Base-by-base conservation (phyloP, 805 yeast species). In the Danielia oregonensis region DNA sequence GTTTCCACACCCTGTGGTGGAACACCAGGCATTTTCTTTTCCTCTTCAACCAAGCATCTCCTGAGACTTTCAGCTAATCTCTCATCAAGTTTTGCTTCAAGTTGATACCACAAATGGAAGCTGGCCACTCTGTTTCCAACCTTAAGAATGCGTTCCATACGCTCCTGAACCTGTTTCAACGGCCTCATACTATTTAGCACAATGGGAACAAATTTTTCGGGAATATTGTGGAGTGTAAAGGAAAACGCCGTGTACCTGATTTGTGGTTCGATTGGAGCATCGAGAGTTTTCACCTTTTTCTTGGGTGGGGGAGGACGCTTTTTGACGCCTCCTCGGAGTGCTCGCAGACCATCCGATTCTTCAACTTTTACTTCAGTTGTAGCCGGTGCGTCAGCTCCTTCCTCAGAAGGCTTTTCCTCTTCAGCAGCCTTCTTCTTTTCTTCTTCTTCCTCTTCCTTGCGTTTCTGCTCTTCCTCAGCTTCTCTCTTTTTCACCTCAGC, bases 81-180 rank as follows among this genome's bases (percentile, higher is more conserved):
- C 43, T 79, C 86, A 53, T 85, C 93, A 35, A 77, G 74, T 29
- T 74, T 70, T 0, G 87, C 89, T 55, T 84, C 93, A 8, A 91
- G 68, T 48, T 84, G 86, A 50, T 82, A 86, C 96, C 96, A 88
- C 14, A 87, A 63, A 52, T 82, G 74, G 46, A 77, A 76, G 22
- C 75, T 75, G 5, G 81, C 63, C 3, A 78, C 59, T 38, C 87
- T 68, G 1, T 68, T 65, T 2, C 96, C 95, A 13, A 59, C 63
- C 11, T 65, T 63, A 36, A 87, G 55, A 4, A 81, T 72, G 7
- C 68, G 61, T 25, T 69, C 67, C 96, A 91, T 87, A 13, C 69
- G 60, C 12, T 61, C 57, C 31, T 70, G 74, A 0, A 82, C 91
- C 12, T 73, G 66, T 2, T 74, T 76, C 11, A 67, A 49, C 2